phyloP scores from a whole-genome alignment of 202 grass and related monocot genomes.

The Schoenoplectus tabernaemontani region DNA sequence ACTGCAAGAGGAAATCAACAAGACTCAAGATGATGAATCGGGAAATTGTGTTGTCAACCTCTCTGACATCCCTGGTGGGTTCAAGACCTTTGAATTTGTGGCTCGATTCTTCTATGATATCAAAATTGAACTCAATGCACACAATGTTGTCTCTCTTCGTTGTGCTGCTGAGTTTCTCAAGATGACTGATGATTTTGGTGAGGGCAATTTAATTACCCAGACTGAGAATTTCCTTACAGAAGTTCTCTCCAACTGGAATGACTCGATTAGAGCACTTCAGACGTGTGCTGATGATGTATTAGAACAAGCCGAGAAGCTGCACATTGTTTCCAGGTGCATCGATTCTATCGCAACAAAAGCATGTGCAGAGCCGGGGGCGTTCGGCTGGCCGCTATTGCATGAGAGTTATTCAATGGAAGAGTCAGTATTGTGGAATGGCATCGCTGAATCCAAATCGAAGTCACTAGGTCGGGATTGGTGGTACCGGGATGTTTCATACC shows the following conservation, averaged over 20 bases:
- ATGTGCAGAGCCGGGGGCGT: slow-evolving; percentile 51
- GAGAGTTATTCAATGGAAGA: slow-evolving; percentile 40
- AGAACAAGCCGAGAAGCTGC: slow-evolving; percentile 47
- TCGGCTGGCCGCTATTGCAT: slow-evolving; percentile 48
- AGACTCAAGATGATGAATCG: background rate
- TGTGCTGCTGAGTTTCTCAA: slow-evolving; percentile 53
- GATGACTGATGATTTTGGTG: slow-evolving; percentile 49
- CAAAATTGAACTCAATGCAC: slow-evolving; percentile 44
- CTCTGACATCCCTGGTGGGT: slow-evolving; percentile 53
- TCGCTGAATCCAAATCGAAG: slow-evolving; percentile 22
- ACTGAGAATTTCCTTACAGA: slow-evolving; percentile 40
- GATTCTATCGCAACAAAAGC: slow-evolving; percentile 65
- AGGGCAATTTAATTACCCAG: slow-evolving; percentile 53
- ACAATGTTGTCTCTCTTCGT: slow-evolving; percentile 47
- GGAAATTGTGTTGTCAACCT: slow-evolving; percentile 34
- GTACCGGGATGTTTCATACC: slow-evolving; percentile 48
- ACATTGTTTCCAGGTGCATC: slow-evolving; percentile 50
- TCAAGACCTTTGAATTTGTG: slow-evolving; percentile 39
- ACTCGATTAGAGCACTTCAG: slow-evolving; percentile 38
- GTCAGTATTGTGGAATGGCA: slow-evolving; percentile 51
- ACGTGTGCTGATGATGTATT: slow-evolving; percentile 40
- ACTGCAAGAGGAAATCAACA: slow-evolving; percentile 44
- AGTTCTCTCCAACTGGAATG: slow-evolving; percentile 50
- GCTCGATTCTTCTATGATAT: slow-evolving; percentile 74
- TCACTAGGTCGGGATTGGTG: slow-evolving; percentile 55